Base-by-base conservation (phyloP, 495 filamentous ascomycete species). In the Margaritispora aquatica region DNA sequence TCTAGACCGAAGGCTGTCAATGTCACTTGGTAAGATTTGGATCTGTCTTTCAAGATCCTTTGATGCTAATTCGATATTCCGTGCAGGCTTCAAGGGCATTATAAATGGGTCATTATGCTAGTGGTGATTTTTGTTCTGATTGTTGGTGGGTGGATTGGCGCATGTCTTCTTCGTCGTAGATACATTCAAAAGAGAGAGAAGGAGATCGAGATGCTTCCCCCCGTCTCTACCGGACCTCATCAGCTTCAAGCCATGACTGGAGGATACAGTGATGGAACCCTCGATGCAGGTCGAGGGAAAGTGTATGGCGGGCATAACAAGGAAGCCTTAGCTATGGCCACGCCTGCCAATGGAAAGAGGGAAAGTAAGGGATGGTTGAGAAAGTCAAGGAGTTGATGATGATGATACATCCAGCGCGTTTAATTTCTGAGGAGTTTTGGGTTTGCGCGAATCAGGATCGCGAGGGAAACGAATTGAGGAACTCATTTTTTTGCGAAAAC, bases 101-200 rank as follows among this genome's bases (percentile, higher is more conserved):
- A 73, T 64, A 71, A 77, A 70, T 83, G 78, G 77, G 76, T 83
- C n/a, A 74, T 82, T 54, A 79, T 82, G 68, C 70, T 81, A 27
- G 73, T 82, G 51, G 68, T 82, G 55, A 68, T 83, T 47, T 70
- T 80, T 15, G 71, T 83, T 26, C 77, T 69, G 51, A 76, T 83
- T 26, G 64, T 70, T 21, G 78, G 71, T 46, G 78, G 77, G 55
- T 83, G 80, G 80, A 64, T 78, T 9, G 77, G 74, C 22, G 80
- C 80, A 41, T 79, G 76, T 63, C 63, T 80, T 59, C 77, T 78
- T 72, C 72, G 79, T 46, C 70, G 73, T 54, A 70, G 75, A 36
- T 81, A 83, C 64, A 68, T 81, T 36, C 72, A 69, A 58, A 80
- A 75, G 65, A 78, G 73, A 64, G 78, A 81, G 63, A 69, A 75